Base-by-base conservation (phyloP, 176 grass and related monocot genomes). In the Poa annua region DNA sequence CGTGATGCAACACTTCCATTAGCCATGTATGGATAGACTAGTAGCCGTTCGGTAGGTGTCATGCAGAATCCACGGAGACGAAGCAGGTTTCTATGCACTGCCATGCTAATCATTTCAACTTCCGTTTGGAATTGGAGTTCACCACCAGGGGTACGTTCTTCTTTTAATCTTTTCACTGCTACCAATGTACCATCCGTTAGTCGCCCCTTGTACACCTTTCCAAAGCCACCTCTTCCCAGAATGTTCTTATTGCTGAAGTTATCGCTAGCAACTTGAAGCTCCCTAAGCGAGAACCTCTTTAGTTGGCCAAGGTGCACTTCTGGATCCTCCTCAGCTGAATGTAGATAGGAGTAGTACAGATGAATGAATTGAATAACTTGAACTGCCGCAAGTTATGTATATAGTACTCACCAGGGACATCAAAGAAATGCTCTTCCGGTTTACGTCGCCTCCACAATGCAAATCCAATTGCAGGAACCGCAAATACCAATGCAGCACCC, bases 301-400 rank as follows among this genome's bases (percentile, higher is more conserved):
- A 97, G 92, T 36, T 97, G 94, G 15, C 94, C 94, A 33, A 97
- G 87, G 73, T 97, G 92, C 72, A 97, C 92, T 89, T 97, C 92
- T 1, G 92, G 94, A 85, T 97, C 94, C 83, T 97, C 94, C 82
- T 97, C 94, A 10, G 84, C 92, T 97, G 94, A 87, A 93, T 26
- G 4, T 67, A 60, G 79, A 71, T 19, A 49, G 75, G 57, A 83
- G 20, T 36, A 74, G 15, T 54, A 67, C 57, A 57, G 45, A 92
- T 78, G 11, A 88, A 78, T 42, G 6, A 70, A 94, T 68, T 77
- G 38, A 73, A 60, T 85, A 76, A 25, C 21, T 81, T 78, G 41
- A 80, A 79, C 39, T 0, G 14, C 25, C 48, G 7, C 10, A 34
- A 79, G 41, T 61, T 67, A 76, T 82, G 38, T 74, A 52, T 19